A percentile compares a stretch with the other conserved stretches of the same genome.
phyloP scores from a whole-genome alignment of 1,284 basidiomycete species.

The Golubevia sp. region DNA sequence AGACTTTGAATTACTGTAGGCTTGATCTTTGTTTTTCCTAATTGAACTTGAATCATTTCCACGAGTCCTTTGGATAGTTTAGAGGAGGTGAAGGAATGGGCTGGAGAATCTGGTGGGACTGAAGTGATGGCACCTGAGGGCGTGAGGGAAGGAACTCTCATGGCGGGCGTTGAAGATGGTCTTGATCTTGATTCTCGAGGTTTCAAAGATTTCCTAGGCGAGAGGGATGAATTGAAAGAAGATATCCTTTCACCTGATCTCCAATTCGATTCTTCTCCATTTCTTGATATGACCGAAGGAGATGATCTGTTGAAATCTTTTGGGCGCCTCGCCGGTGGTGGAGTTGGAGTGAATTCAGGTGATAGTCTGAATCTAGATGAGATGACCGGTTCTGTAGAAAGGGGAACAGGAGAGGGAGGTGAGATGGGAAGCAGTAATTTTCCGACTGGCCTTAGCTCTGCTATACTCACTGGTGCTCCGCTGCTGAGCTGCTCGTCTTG shows the following conservation, averaged over 20 bases:
- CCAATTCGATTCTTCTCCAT: too few relatives aligned
- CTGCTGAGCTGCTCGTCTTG: too few relatives aligned
- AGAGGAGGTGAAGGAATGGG: not conserved
- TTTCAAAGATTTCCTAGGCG: not conserved
- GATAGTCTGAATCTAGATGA: too few relatives aligned
- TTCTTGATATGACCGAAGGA: too few relatives aligned
- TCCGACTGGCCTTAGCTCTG: too few relatives aligned
- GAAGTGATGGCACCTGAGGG: not conserved
- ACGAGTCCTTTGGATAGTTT: not conserved
- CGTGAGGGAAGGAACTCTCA: not conserved
- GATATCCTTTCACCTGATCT: not conserved
- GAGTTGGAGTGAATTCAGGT: too few relatives aligned
- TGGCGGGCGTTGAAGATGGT: not conserved
- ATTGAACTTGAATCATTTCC: not conserved
- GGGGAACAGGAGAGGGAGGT: too few relatives aligned
- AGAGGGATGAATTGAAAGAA: not conserved
- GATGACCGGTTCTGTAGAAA: too few relatives aligned
- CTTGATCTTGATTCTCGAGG: not conserved
- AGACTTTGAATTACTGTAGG: not conserved
- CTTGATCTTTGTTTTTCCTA: not conserved
- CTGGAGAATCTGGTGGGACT: not conserved
- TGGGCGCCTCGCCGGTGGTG: too few relatives aligned
- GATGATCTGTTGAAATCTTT: too few relatives aligned
- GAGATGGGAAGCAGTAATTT: too few relatives aligned
- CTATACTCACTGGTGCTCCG: too few relatives aligned